Conservation (phyloP, 441 rosid genomes). For the Gossypium davidsonii region DNA sequence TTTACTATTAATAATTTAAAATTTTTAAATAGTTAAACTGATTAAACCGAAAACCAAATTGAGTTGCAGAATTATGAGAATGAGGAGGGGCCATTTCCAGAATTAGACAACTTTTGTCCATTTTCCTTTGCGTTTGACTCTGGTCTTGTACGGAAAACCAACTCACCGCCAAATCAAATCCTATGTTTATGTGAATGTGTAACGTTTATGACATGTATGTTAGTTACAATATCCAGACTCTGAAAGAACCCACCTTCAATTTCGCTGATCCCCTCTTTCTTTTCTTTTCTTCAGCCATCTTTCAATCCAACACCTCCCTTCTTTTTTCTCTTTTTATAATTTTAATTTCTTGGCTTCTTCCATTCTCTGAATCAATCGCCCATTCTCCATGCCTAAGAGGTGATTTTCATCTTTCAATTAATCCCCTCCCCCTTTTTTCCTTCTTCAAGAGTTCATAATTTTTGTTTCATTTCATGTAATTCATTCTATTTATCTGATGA, state of each 20-base stretch:
- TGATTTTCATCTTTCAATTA: not conserved
- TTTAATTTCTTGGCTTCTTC: not conserved
- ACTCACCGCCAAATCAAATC: not conserved
- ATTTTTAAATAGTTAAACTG: no score
- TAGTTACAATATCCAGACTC: not conserved
- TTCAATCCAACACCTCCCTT: not conserved
- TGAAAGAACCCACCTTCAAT: conserved; percentile 10
- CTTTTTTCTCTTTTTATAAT: not conserved
- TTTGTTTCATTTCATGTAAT: not conserved
- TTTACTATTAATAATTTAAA: no score
- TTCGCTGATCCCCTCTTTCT: conserved; percentile 7
- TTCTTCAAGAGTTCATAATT: not conserved
- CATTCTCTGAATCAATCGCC: conserved; percentile 4
- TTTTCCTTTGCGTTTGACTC: not conserved
- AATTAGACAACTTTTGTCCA: no score
- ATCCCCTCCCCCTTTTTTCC: not conserved
- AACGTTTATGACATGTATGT: not conserved
- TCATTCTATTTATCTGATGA: not conserved
- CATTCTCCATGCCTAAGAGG: conserved; percentile 33
- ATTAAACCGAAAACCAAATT: no score
- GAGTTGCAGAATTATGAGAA: no score
- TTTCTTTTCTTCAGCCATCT: not conserved
- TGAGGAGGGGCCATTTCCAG: no score
- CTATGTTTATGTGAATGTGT: not conserved
- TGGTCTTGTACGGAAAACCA: not conserved